Base-by-base conservation (phyloP, 2,329 filamentous ascomycete species). In the Ceratocystis huliohia region DNA sequence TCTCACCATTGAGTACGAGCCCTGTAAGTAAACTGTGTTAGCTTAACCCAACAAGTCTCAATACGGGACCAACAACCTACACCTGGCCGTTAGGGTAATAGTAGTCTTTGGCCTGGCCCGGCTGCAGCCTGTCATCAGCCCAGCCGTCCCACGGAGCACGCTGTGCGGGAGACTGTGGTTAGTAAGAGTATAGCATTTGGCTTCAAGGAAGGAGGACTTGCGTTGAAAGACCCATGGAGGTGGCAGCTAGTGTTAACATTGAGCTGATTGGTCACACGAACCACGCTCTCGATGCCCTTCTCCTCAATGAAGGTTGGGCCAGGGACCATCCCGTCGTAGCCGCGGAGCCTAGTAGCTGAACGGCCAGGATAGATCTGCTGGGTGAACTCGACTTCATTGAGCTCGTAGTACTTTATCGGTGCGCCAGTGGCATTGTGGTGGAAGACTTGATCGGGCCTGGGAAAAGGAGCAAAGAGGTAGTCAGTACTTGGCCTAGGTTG, bases 21-120 rank as follows among this genome's bases (percentile, higher is more conserved):
- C 48, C 75, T 76, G 45, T 46, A 53, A 17, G 5, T 37, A 33
- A 20, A n/a, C 25, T 3, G 17, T 59, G 56, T 59, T 59, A 59
- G 56, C 56, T 37, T 30, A 5, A 5, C 28, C 8, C 2, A n/a
- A 8, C 20, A 37, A 37, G 17, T 7, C 2, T 20, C 10, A 22
- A 37, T 13, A 20, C 7, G 48, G 15, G 20, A 8, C 20, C 41
- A 56, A 10, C 20, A 8, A 66, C 67, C 61, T 53, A 68, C 67
- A 69, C 68, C 70, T 84, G 79, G 15, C 72, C 74, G 71, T 85
- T 85, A 8, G 82, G 82, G 69, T 83, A 86, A 72, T 84, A 85
- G 72, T 85, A 84, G 68, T 85, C 83, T 72, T 85, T 84, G 73
- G 79, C 83, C 70, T 84, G 74, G 0, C 81, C 80, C 0, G 78